Percentiles rank a stretch among this genome's conserved stretches.
phyloP scores from a whole-genome alignment of 2,329 filamentous ascomycete species.

The Trichoderma polysporum region DNA sequence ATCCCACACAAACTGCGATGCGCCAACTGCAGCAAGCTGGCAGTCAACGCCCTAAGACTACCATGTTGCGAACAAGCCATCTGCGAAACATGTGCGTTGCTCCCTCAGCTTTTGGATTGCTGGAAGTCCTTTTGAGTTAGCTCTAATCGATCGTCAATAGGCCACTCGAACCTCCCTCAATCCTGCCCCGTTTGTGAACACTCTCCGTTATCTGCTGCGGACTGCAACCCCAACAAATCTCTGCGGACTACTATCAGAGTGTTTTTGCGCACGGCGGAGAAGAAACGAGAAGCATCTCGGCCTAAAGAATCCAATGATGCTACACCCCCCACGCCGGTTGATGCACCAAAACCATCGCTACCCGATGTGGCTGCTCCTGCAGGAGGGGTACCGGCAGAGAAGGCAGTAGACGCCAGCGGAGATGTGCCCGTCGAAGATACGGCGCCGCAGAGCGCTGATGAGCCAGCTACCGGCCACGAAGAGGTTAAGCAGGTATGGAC shows the following conservation, averaged over 20 bases:
- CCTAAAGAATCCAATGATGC: slow-evolving; percentile 48
- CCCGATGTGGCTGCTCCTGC: slow-evolving; percentile 28
- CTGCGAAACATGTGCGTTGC: slow-evolving; percentile 74
- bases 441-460: not conserved
- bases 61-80: slow-evolving; percentile 96
- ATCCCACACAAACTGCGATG: slow-evolving; percentile 97
- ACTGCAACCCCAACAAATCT: slow-evolving; percentile 86
- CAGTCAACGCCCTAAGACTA: slow-evolving; percentile 84
- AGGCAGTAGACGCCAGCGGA: not conserved
- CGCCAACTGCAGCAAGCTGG: slow-evolving; percentile 87
- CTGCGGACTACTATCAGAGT: slow-evolving; percentile 90
- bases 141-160: slow-evolving; percentile 41
- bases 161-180: slow-evolving; percentile 71
- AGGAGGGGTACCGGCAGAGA: slow-evolving; percentile 25
- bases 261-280: slow-evolving; percentile 86
- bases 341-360: slow-evolving; percentile 38
- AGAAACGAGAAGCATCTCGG: slow-evolving; percentile 72
- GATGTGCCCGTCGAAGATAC: not conserved
- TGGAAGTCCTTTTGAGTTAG: slow-evolving; percentile 1
- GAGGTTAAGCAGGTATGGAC: slow-evolving; percentile 20
- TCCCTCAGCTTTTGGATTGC: not conserved
- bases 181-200: slow-evolving; percentile 94
- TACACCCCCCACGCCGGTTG: slow-evolving; percentile 43
- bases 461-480: slow-evolving; percentile 4
- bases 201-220: slow-evolving; percentile 77